Evolutionary conservation across 768 basidiomycete species (phyloP).

Genomic region (Leccinum incarnatum): DNA sequence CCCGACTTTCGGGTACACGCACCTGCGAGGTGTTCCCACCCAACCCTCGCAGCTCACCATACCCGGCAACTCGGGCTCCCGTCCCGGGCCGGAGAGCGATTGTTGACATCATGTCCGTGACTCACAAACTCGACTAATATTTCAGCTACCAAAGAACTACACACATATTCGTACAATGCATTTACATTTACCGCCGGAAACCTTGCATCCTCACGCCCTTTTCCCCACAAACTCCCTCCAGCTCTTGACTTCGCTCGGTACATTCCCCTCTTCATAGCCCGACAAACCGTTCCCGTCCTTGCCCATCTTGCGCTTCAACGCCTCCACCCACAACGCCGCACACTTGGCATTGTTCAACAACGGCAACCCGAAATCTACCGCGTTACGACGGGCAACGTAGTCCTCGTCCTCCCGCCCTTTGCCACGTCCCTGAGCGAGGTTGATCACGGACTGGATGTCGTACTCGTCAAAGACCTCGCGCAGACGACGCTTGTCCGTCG

Average conservation of each 20-base stretch:
- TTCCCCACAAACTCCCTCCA: conserved; percentile 88
- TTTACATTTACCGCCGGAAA: neutral
- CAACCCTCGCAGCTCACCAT: too few relatives aligned
- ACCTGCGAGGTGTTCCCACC: too few relatives aligned
- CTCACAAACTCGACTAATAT: neutral
- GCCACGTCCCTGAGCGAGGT: conserved; percentile 81
- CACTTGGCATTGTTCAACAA: conserved; percentile 87
- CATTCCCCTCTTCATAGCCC: conserved; percentile 80
- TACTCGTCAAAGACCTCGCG: conserved; percentile 92
- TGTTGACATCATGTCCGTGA: too few relatives aligned
- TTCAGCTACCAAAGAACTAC: neutral
- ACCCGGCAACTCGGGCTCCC: too few relatives aligned
- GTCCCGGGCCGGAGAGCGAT: too few relatives aligned
- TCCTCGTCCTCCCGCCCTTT: conserved; percentile 82
- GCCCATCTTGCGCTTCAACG: conserved; percentile 80
- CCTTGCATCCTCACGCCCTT: conserved; percentile 42
- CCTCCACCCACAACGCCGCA: conserved; percentile 89
- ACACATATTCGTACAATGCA: neutral
- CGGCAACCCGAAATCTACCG: conserved; percentile 93
- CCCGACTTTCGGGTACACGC: too few relatives aligned
- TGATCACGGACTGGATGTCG: conserved; percentile 93
- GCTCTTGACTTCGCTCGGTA: conserved; percentile 88
- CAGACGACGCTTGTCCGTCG: conserved; percentile 92
- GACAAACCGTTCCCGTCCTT: conserved; percentile 61
- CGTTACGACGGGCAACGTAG: conserved; percentile 95